These are phyloP conservation scores for Emericellopsis cladophorae DNA, from an alignment of 2,329 filamentous ascomycete genomes.

Conservation along the genomic window DNA sequence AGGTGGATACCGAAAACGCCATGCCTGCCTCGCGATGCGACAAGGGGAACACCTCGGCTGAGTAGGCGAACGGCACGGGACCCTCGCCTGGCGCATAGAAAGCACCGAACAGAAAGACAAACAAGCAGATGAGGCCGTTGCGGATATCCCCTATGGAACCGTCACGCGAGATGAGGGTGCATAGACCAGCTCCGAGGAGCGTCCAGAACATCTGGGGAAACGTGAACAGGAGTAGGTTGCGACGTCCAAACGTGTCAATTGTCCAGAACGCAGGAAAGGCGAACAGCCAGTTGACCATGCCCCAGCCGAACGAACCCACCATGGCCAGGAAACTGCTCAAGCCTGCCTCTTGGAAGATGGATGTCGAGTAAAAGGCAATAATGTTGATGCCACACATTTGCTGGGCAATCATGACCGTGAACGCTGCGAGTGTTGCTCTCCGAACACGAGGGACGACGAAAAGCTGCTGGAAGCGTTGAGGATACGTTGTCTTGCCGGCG, in stretches of 20 bases:
- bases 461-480: constrained; percentile 42
- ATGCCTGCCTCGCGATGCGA: constrained; percentile 53
- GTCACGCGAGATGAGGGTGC: constrained; percentile 15
- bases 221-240: constrained; percentile 48
- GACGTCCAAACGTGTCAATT: constrained; percentile 54
- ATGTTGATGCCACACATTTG: constrained; percentile 61
- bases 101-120: constrained; percentile 50
- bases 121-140: constrained; percentile 43
- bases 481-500: constrained; percentile 22
- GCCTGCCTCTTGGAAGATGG: constrained; percentile 45
- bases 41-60: constrained; percentile 51
- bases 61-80: constrained; percentile 49
- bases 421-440: constrained; percentile 62
- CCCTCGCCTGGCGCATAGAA: constrained; percentile 56
- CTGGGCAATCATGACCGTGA: constrained; percentile 69
- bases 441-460: constrained; percentile 57
- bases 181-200: constrained; percentile 29
- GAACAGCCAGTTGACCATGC: constrained; percentile 50
- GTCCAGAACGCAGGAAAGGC: constrained; percentile 55
- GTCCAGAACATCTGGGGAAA: constrained; percentile 55
- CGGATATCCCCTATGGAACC: constrained; percentile 17
- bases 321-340: constrained; percentile 39
- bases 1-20: constrained; percentile 49
- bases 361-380: constrained; percentile 62
- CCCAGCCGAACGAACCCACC: constrained; percentile 32